phyloP scores from a whole-genome alignment of 1,284 basidiomycete genomes.

The Moesziomyces parantarcticus region DNA sequence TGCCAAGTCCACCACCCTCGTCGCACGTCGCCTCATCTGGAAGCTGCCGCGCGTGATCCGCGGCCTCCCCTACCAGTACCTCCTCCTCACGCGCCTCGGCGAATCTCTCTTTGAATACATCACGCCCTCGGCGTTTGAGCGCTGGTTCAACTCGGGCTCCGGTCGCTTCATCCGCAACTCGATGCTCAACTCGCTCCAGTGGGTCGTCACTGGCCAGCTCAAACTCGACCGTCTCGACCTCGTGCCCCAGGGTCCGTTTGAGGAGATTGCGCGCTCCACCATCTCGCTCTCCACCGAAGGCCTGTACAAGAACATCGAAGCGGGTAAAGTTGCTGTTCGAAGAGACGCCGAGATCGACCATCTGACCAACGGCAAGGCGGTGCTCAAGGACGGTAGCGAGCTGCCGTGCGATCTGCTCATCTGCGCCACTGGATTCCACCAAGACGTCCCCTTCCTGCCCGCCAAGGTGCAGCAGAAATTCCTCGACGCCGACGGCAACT shows the following conservation, averaged over 20 bases:
- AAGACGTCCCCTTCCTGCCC: constrained; percentile 52
- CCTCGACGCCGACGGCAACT: constrained; percentile 53
- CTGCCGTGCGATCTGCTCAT: constrained; percentile 48
- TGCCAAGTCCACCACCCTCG: constrained; percentile 45
- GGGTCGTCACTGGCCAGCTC: constrained; percentile 47
- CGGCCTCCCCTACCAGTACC: constrained; percentile 55
- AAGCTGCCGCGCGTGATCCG: constrained; percentile 53
- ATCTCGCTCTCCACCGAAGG: constrained; percentile 58
- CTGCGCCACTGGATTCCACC: constrained; percentile 58
- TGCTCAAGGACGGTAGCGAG: constrained; percentile 32
- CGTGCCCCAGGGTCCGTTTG: constrained; percentile 49
- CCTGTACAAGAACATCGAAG: constrained; percentile 50
- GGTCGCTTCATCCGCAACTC: constrained; percentile 46
- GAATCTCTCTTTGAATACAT: constrained; percentile 59
- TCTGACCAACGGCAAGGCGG: constrained; percentile 16
- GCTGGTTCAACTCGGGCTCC: constrained; percentile 34
- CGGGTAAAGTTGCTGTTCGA: constrained; percentile 18
- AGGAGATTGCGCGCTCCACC: constrained; percentile 54
- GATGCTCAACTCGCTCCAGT: constrained; percentile 49
- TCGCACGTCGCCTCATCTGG: constrained; percentile 58
- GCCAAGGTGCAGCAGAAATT: constrained; percentile 41
- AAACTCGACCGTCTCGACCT: constrained; percentile 40
- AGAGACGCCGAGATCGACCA: constrained; percentile 39
- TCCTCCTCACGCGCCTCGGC: constrained; percentile 54
- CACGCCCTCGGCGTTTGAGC: constrained; percentile 41